A percentile compares a stretch with the other conserved stretches of the same genome.
Evolutionary conservation across 2,329 filamentous ascomycete genomes (phyloP).

Genomic region (Botrytis porri): DNA sequence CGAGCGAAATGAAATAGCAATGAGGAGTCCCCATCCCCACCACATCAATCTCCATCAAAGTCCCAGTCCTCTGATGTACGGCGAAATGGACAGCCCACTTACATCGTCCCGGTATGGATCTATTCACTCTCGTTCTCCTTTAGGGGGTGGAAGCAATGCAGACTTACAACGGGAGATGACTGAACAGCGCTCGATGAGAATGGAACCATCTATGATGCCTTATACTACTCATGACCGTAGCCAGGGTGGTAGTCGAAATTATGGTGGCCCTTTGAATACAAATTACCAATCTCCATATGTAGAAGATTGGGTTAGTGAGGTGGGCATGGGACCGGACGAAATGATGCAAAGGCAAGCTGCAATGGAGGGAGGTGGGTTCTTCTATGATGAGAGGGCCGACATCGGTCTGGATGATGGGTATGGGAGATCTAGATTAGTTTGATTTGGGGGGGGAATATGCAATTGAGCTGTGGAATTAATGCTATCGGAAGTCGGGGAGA

Average conservation of each 20-base stretch:
- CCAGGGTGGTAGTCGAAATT: neutral
- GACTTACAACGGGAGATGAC: neutral
- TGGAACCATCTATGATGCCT: neutral
- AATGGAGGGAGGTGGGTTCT: neutral
- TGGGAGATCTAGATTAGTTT: conserved; percentile 1
- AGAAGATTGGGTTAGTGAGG: conserved; percentile 17
- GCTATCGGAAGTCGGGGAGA: no score
- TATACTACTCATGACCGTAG: neutral
- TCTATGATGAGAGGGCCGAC: neutral
- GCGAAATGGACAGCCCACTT: conserved; percentile 14
- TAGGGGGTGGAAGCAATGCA: neutral
- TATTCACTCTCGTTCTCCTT: conserved; percentile 1
- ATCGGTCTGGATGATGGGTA: neutral
- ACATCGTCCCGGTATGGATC: conserved; percentile 15
- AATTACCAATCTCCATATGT: conserved; percentile 19
- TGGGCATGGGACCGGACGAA: neutral
- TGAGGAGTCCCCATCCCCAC: neutral
- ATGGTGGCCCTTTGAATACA: neutral
- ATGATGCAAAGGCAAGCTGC: conserved; percentile 11
- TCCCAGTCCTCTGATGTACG: conserved; percentile 3
- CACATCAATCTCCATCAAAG: neutral
- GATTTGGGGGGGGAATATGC: neutral
- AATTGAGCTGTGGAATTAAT: neutral
- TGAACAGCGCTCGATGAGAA: neutral
- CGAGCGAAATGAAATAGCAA: conserved; percentile 1